Evolutionary conservation across 2,329 filamentous ascomycete species (phyloP), one percentile per base, ranked within the genome.

Genomic region (Ascochyta clinopodiicola): DNA sequence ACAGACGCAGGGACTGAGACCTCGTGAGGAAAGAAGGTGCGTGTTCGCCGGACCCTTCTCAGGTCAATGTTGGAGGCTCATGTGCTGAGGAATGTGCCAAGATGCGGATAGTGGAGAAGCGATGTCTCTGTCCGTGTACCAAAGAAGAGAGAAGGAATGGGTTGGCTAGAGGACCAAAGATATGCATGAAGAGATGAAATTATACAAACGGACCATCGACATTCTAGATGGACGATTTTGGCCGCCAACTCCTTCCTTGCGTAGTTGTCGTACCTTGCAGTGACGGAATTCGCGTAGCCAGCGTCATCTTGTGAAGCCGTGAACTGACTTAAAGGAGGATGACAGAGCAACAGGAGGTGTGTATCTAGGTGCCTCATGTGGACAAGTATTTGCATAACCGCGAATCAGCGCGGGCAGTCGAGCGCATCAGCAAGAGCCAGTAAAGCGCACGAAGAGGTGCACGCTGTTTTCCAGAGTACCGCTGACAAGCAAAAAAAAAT

Each of bases 11-110:
- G 35, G 22, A 54, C 56, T 12, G 38, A 60, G 44, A 19, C 15
- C 51, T 48, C 48, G 48, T 31, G 46, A 56, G 44, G 9, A 45
- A 46, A 56, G 60, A 58, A 64, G 53, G 47, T 17, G 54, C 60
- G 15, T 12, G 27, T 46, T 25, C 29, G 17, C 35, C 9, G 15
- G 31, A 34, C 29, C 38, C 12, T n/a, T 32, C 24, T 24, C 25
- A 32, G 40, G 9, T 46, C 22, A 22, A 38, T 36, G 19, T 22
- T 39, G 46, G 40, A 57, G 38, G 22, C 34, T 44, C 44, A 44
- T 19, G 9, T 22, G 43, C 24, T 39, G 15, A 53, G 42, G 51
- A 65, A 60, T 62, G 56, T 44, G 51, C 50, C 49, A 53, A 60
- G 49, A 25, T n/a, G 29, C 34, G 34, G 31, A 57, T 46, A 19